Percentiles rank a stretch among this genome's conserved stretches.
These are phyloP conservation scores for Talaromyces marneffei DNA, from an alignment of 2,329 filamentous ascomycete species.

Conservation along the genomic window DNA sequence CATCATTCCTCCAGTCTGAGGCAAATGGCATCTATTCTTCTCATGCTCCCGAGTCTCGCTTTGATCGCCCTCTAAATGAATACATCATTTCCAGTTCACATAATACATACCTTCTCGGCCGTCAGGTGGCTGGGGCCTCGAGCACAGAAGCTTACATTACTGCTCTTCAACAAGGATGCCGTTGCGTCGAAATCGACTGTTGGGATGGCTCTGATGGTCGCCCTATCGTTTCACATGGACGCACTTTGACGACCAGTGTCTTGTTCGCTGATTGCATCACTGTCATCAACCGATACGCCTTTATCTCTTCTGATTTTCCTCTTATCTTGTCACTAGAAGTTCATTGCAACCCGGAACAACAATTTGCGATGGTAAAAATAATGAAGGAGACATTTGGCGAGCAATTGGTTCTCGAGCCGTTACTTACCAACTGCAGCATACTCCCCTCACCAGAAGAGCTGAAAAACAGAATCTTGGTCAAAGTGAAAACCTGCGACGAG, in stretches of 20 bases:
- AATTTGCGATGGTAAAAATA: constrained; percentile 79
- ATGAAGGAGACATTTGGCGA: constrained; percentile 79
- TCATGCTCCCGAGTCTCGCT: constrained; percentile 54
- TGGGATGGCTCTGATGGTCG: constrained; percentile 89
- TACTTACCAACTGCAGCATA: constrained; percentile 61
- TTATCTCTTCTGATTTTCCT: constrained; percentile 77
- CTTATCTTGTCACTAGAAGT: constrained; percentile 94
- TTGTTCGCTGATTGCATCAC: constrained; percentile 87
- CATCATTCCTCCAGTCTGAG: constrained; percentile 68
- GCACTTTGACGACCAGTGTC: constrained; percentile 81
- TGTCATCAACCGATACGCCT: constrained; percentile 92
- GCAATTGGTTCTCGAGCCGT: constrained; percentile 69
- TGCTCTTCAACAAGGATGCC: constrained; percentile 79
- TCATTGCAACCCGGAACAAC: constrained; percentile 79
- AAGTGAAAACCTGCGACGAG: constrained; percentile 77
- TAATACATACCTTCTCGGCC: constrained; percentile 91
- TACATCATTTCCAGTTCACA: constrained; percentile 98
- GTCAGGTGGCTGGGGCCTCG: constrained; percentile 82
- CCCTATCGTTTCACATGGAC: constrained; percentile 85
- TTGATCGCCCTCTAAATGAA: constrained; percentile 85
- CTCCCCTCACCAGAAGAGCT: constrained; percentile 84
- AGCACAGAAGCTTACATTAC: constrained; percentile 94
- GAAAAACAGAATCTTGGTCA: constrained; percentile 78
- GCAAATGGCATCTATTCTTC: constrained; percentile 64
- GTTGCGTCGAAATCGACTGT: constrained; percentile 95